phyloP scores from a whole-genome alignment of 805 yeast species.

The Lachancea kluyveri region DNA sequence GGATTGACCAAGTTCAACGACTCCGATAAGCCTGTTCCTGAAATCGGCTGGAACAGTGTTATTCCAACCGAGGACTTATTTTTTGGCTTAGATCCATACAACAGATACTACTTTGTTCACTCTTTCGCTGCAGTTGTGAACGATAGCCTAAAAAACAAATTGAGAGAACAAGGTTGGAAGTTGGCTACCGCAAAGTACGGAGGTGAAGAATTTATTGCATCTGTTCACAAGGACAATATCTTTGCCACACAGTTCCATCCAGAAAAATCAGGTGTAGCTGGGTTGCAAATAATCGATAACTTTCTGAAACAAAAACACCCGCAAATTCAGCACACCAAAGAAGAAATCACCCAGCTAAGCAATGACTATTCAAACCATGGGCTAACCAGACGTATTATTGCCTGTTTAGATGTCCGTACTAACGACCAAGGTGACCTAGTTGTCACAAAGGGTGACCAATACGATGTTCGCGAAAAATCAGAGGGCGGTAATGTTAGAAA shows the following conservation, averaged over 20 bases:
- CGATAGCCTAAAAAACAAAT: conserved; percentile 29
- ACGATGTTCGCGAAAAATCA: conserved; percentile 83
- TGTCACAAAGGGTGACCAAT: conserved; percentile 98
- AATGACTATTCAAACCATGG: conserved; percentile 49
- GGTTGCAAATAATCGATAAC: conserved; percentile 66
- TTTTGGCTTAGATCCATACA: conserved; percentile 58
- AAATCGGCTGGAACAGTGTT: conserved; percentile 87
- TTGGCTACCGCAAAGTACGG: conserved; percentile 72
- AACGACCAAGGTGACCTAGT: conserved; percentile 94
- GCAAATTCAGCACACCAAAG: conserved; percentile 18
- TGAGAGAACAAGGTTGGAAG: conserved; percentile 53
- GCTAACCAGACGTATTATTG: conserved; percentile 84
- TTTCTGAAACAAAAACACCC: conserved; percentile 46
- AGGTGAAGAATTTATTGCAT: conserved; percentile 74
- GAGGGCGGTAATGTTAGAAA: conserved; percentile 69
- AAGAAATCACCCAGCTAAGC: conserved; percentile 14
- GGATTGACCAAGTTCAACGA: conserved; percentile 52
- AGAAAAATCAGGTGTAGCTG: conserved; percentile 94
- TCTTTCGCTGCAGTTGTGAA: conserved; percentile 77
- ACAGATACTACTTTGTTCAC: conserved; percentile 90
- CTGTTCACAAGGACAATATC: conserved; percentile 66
- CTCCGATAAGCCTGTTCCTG: conserved; percentile 78
- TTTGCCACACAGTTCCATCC: conserved; percentile 99
- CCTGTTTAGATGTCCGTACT: conserved; percentile 94
- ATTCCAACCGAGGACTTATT: conserved; percentile 31